These are phyloP conservation scores for Hibiscus trionum DNA, from an alignment of 345 rosid genomes.

Conservation along the genomic window DNA sequence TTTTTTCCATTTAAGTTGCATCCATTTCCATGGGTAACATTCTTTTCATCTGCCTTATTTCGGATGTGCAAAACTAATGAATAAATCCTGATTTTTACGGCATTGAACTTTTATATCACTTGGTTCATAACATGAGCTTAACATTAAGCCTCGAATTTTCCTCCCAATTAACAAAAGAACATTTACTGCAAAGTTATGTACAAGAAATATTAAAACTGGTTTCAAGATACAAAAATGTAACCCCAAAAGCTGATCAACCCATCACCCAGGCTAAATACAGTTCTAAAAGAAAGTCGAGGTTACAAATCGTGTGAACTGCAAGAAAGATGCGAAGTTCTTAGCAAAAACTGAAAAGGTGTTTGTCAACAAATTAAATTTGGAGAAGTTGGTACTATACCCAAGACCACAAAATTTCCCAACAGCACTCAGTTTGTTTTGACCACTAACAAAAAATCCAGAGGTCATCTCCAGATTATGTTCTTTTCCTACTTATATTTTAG, in stretches of 20 bases:
- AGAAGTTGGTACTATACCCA: background rate
- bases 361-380: constrained; percentile 2
- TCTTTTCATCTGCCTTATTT: background rate
- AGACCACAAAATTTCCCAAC: background rate
- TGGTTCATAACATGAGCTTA: background rate
- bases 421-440: background rate
- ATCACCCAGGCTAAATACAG: background rate
- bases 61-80: background rate
- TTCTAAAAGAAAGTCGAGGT: background rate
- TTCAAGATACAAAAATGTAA: background rate
- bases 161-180: background rate
- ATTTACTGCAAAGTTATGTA: constrained; percentile 1
- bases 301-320: background rate
- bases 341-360: background rate
- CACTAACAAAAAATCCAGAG: constrained; percentile 1
- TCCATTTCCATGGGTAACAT: background rate
- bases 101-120: background rate
- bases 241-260: background rate
- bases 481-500: constrained; percentile 22
- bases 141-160: too few relatives aligned
- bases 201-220: background rate
- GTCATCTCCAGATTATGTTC: background rate
- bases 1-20: background rate
- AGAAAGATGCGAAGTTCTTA: background rate
- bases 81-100: background rate